phyloP scores from a whole-genome alignment of 345 rosid genomes.

The Eucalyptus tenuipes region DNA sequence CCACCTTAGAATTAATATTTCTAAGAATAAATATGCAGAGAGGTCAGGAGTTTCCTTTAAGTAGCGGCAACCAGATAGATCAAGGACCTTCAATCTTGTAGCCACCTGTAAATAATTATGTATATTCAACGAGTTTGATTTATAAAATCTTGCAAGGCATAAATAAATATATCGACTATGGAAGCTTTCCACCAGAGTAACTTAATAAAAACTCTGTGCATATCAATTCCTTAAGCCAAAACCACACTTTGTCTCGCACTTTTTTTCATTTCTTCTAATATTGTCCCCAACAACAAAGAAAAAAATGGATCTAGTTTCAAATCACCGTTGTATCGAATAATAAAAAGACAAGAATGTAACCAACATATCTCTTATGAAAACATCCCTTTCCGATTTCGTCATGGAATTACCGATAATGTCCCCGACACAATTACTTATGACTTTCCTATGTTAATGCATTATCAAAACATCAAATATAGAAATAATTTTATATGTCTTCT shows the following conservation, averaged over 20 bases:
- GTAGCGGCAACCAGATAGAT: accelerated
- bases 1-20: accelerated
- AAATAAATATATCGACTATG: background rate
- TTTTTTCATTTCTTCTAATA: no score
- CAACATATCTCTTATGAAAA: background rate
- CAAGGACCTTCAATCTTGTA: background rate
- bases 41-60: background rate
- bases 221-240: background rate
- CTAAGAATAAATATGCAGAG: background rate
- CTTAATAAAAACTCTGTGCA: no score
- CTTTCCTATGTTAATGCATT: no score
- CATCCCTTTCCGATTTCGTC: no score
- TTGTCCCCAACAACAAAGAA: background rate
- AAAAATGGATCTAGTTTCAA: background rate
- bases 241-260: background rate
- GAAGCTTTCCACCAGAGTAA: background rate
- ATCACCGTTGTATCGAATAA: accelerated
- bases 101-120: background rate
- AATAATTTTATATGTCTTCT: no score
- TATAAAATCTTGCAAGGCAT: background rate
- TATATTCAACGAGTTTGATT: background rate
- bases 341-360: no score
- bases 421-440: no score
- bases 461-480: no score
- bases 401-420: no score